Conservation (phyloP, 345 rosid genomes). For the Rubroshorea leprosula region DNA sequence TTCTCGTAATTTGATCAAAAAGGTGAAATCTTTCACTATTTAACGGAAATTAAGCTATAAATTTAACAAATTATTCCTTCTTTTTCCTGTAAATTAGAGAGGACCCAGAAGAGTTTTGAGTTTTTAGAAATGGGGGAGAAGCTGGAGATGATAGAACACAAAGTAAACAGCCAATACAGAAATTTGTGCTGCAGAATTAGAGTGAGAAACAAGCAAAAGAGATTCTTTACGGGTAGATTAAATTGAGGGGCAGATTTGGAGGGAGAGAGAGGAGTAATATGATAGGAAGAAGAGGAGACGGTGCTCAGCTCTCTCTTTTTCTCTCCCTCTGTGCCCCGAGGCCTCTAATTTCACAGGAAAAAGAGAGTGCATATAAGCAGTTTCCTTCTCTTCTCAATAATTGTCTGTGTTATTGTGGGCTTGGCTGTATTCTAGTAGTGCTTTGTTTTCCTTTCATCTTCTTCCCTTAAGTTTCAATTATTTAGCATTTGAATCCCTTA, state of each 20-base stretch:
- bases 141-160: neutral
- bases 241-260: too few species aligned
- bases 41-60: neutral
- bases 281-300: too few species aligned
- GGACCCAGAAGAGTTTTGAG: neutral
- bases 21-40: neutral
- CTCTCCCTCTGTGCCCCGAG: too few species aligned
- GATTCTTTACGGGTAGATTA: too few species aligned
- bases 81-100: neutral
- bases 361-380: too few species aligned
- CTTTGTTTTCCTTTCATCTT: neutral
- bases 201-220: neutral
- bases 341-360: too few species aligned
- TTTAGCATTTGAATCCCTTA: neutral
- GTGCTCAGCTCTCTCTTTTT: too few species aligned
- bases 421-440: neutral
- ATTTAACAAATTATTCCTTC: neutral
- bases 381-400: too few species aligned
- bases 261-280: too few species aligned
- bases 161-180: neutral
- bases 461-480: neutral
- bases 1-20: neutral
- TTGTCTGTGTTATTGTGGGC: neutral
- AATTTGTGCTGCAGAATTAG: neutral
- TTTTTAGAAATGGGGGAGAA: neutral